These are phyloP conservation scores for Limnanthes douglasii DNA, from an alignment of 345 rosid species.

Conservation along the genomic window DNA sequence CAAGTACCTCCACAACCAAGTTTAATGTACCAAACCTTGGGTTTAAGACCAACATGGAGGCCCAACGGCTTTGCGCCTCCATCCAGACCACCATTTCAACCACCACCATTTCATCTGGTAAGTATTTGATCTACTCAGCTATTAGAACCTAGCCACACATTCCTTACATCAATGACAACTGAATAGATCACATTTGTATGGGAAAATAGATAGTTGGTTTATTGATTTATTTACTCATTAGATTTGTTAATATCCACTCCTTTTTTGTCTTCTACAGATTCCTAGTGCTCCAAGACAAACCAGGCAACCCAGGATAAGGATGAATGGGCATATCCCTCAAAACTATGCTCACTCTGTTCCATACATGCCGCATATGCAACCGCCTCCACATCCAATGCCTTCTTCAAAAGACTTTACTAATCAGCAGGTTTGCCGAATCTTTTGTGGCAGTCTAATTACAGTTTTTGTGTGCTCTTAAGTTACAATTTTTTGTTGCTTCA, in stretches of 20 bases:
- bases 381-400: constrained; percentile 16
- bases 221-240: too few relatives aligned
- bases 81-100: constrained; percentile 32
- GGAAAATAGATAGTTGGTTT: background rate
- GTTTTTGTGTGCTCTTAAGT: too few relatives aligned
- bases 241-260: too few relatives aligned
- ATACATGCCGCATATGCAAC: constrained; percentile 27
- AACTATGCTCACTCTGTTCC: constrained; percentile 20
- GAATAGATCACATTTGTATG: background rate
- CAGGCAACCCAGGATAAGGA: constrained; percentile 35
- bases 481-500: too few relatives aligned
- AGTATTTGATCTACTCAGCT: constrained; percentile 2
- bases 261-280: constrained; percentile 22
- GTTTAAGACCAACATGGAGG: constrained; percentile 45
- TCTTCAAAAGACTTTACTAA: constrained; percentile 32
- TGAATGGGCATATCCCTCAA: constrained; percentile 24
- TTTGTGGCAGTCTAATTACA: background rate
- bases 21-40: constrained; percentile 43
- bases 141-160: too few relatives aligned
- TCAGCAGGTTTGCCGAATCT: constrained; percentile 26
- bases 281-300: constrained; percentile 25
- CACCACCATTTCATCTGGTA: constrained; percentile 32
- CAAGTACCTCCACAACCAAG: constrained; percentile 32
- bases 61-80: constrained; percentile 28
- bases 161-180: too few relatives aligned